Base-by-base conservation (phyloP, 2,329 filamentous ascomycete genomes). In the Fusarium sp. region DNA sequence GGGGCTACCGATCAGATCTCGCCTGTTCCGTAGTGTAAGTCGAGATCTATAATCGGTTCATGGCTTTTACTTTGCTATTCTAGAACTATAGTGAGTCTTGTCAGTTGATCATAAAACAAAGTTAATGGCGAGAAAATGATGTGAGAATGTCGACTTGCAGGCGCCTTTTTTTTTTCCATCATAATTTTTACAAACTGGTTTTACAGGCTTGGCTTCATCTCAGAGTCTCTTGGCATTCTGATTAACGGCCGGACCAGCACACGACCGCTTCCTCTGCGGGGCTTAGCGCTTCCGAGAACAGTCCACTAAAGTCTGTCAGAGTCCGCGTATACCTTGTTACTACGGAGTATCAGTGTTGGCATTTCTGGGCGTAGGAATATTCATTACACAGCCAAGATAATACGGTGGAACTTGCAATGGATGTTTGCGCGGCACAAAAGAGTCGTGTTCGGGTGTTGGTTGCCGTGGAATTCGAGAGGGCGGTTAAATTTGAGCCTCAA, bases 181-280 rank as follows among this genome's bases (percentile, higher is more conserved):
- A 38, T 18, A 38, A 7, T 12, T 11, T n/a, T n/a, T 1, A 24
- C 38, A 65, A 65, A 63, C 53, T 65, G 62, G 53, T 60, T 59
- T 53, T 66, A 20, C 32, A 66, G 57, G 47, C 68, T 70, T 70
- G 68, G 68, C 68, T 52, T 69, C 59, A 71, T 71, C 66, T 71
- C 59, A 30, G 22, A 47, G 43, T 45, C 49, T 34, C 63, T 68
- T 63, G 63, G 68, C 57, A 57, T 44, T 8, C 18, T 44, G 44
- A 57, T 63, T 38, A 60, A 46, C 45, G 27, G 29, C n/a, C 27
- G 24, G 42, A 8, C 42, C 30, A 71, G 54, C 68, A 71, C 68
- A 71, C 59, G 68, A 71, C 64, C 16, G 45, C 40, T 58, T 71
- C 20, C 68, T 58, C 9, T 14, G 51, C 40, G 40, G 40, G 45